phyloP scores from a whole-genome alignment of 163 green algal genomes.

The Chloroidium sp. region DNA sequence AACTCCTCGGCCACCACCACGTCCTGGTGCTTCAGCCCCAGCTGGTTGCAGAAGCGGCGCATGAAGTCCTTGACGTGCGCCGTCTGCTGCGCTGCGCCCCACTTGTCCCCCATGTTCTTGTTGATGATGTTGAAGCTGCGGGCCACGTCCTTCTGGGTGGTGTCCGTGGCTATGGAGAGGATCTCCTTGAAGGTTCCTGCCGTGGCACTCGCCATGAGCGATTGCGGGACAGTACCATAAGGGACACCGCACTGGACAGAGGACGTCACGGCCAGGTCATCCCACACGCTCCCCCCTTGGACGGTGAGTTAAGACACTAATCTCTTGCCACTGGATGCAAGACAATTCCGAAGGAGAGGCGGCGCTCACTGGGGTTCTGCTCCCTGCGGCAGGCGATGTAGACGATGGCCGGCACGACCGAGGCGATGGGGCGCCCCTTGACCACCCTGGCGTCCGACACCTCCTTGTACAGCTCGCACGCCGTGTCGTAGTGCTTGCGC shows the following conservation, averaged over 20 bases:
- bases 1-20: slow-evolving; percentile 35
- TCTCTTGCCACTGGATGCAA: too few species aligned
- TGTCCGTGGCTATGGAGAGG: slow-evolving; percentile 53
- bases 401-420: slow-evolving; percentile 62
- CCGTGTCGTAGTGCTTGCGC: slow-evolving; percentile 57
- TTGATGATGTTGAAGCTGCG: slow-evolving; percentile 49
- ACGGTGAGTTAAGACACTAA: too few species aligned
- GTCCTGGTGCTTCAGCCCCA: slow-evolving; percentile 41
- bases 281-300: too few species aligned
- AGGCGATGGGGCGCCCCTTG: slow-evolving; percentile 32
- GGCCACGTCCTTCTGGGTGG: slow-evolving; percentile 81
- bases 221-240: not conserved
- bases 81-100: slow-evolving; percentile 1
- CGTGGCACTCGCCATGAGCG: too few species aligned
- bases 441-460: slow-evolving; percentile 26
- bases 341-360: too few species aligned
- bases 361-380: not conserved
- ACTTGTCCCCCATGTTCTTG: slow-evolving; percentile 41
- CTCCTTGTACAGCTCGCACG: slow-evolving; percentile 81
- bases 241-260: too few species aligned
- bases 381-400: slow-evolving; percentile 67
- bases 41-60: slow-evolving; percentile 46
- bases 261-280: too few species aligned
- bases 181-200: slow-evolving; percentile 87
- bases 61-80: slow-evolving; percentile 39